A percentile compares a stretch with the other conserved stretches of the same genome.
These are phyloP conservation scores for Globisporangium spiculum DNA, from an alignment of 352 stramenopile genomes.

Conservation along the genomic window DNA sequence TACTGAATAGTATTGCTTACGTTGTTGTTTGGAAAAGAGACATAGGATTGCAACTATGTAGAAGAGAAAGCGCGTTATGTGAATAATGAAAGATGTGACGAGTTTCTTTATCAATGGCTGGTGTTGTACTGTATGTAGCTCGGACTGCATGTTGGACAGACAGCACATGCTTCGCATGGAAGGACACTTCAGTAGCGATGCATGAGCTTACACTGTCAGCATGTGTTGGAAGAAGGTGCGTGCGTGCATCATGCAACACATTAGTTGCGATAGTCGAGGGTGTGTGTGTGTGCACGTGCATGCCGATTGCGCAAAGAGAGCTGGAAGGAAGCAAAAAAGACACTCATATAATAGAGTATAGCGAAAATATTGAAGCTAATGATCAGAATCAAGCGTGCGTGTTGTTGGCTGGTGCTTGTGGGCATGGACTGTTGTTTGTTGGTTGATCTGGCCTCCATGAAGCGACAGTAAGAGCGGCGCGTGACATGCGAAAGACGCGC, in stretches of 20 bases:
- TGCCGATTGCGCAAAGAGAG: not conserved
- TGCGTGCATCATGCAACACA: not conserved
- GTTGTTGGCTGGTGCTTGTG: not conserved
- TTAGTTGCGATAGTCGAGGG: not conserved
- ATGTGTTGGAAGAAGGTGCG: not conserved
- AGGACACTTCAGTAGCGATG: not conserved
- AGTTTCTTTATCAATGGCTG: not conserved
- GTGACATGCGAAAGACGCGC: not conserved
- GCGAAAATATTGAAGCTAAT: not conserved
- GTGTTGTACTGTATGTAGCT: not conserved
- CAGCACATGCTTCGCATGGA: not conserved
- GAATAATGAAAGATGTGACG: not conserved
- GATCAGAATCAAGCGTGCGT: not conserved
- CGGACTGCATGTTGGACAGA: not conserved
- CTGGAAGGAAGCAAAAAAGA: not conserved
- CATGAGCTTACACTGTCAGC: not conserved
- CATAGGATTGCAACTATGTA: conserved; percentile 1
- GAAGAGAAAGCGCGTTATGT: not conserved
- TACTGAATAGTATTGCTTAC: not conserved
- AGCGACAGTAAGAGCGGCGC: not conserved
- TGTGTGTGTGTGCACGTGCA: not conserved
- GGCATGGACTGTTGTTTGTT: not conserved
- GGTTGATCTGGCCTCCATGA: not conserved
- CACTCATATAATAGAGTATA: not conserved
- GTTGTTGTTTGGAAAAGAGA: not conserved